Percentiles rank a stretch among this genome's conserved stretches.
phyloP scores from a whole-genome alignment of 2,329 filamentous ascomycete genomes.

The Podosphaera xanthii region DNA sequence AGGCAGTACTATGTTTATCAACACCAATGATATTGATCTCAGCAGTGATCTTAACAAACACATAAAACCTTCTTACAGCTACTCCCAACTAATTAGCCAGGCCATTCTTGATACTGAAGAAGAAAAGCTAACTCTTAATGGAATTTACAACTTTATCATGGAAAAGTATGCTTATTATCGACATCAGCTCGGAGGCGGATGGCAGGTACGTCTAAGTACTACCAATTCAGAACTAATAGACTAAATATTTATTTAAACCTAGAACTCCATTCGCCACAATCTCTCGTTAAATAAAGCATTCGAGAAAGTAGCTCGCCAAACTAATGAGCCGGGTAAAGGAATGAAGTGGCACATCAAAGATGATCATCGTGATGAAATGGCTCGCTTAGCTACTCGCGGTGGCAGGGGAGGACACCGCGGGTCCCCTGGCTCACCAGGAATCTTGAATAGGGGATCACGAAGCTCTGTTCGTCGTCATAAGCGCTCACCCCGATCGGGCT shows the following conservation, averaged over 20 bases:
- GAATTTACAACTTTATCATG: conserved; percentile 87
- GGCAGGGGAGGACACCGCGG: conserved; percentile 41
- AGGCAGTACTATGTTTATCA: conserved; percentile 23
- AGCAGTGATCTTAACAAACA: conserved; percentile 69
- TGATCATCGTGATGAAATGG: conserved; percentile 68
- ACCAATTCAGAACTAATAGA: neutral
- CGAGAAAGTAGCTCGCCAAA: conserved; percentile 74
- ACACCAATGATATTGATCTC: conserved; percentile 40
- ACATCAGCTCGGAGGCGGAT: conserved; percentile 49
- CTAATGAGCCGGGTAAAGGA: conserved; percentile 89
- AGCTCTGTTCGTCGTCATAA: conserved; percentile 31
- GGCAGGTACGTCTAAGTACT: conserved; percentile 48
- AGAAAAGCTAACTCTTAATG: conserved; percentile 71
- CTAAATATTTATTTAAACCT: neutral
- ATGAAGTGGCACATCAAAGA: conserved; percentile 97
- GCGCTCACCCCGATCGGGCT: conserved; percentile 27
- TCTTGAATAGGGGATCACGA: conserved; percentile 1
- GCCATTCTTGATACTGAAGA: conserved; percentile 74
- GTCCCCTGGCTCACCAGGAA: conserved; percentile 42
- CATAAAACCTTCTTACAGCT: conserved; percentile 88
- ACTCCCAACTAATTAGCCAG: conserved; percentile 90
- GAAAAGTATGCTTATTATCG: conserved; percentile 84
- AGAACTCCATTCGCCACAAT: conserved; percentile 95
- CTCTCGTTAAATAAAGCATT: conserved; percentile 87
- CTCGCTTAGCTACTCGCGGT: conserved; percentile 29